Base-by-base conservation (phyloP, 257 asterid species). In the Solanum rostratum region DNA sequence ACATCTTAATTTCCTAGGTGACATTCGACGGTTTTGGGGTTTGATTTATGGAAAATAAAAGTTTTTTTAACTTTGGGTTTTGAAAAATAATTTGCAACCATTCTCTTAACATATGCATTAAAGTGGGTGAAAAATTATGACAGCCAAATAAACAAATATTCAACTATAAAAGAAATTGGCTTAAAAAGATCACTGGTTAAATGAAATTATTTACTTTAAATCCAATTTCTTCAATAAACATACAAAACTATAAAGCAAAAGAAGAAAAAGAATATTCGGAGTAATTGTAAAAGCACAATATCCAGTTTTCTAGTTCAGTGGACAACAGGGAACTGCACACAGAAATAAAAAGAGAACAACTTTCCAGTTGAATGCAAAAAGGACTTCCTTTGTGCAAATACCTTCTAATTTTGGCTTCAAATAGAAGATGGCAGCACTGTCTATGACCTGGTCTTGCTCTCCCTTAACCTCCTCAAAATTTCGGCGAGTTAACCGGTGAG, bases 401-500 rank as follows among this genome's bases (percentile, higher is more conserved):
- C 27, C 50, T 39, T 33, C 19, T 14, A 81, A 43, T 46, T 12
- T 37, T 39, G 76, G 41, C 63, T 50, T 33, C 78, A 86, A 59
- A 52, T 57, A 81, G 87, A 89, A 85, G 87, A 95, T 91, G 99
- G 89, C 78, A 92, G 87, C 95, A 84, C 53, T 86, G 82, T 84
- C 92, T 37, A 88, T 91, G 89, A 85, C 90, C 59, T 92, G 88
- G 88, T 89, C 93, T 29, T 82, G 86, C 87, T 62, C 90, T 80
- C 90, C 93, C 87, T 80, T 90, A 69, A 83, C 88, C 84, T 91
- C 92, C 91, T 82, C 92, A 52, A 88, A 90, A 86, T 87, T 91
- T 80, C 91, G 93, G 91, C 97, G 97, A 85, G 85, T 89, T 92
- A 91, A 85, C 84, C 90, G 98, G 99, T 93, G 84, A 86, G 91